Base-by-base conservation (phyloP, 352 stramenopile species). In the Globisporangium spiculum region DNA sequence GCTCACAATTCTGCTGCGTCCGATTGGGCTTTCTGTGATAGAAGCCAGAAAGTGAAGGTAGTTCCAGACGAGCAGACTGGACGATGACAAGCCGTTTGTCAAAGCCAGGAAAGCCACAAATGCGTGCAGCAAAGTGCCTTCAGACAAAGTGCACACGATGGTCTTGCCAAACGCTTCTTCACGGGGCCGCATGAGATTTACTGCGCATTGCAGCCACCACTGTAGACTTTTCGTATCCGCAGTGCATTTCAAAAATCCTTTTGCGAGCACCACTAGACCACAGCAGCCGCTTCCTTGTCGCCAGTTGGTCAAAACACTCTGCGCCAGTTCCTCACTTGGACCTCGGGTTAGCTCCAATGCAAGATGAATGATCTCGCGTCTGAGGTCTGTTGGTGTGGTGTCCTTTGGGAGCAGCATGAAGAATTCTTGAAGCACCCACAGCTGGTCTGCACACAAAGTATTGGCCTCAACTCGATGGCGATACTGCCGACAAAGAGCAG, bases 391-490 rank as follows among this genome's bases (percentile, higher is more conserved):
- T 32, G 32, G 57, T 14, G 27, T 18, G 8, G 32, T 18, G 8
- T 63, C 57, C n/a, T 16, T 12, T 12, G 57, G 1, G 12, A 52
- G 34, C 0, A 63, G 4, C 22, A 50, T 8, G 26, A 63, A 63
- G 57, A 63, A 36, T 18, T 46, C 32, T 10, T 46, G 57, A 9
- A 63, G 57, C 20, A 63, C 36, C 57, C 57, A 63, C 16, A 50
- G 34, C 34, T 63, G 32, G 22, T 22, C 18, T n/a, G 18, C n/a
- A 20, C 20, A 18, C 4, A 63, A 2, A 9, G 8, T 36, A 32
- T n/a, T 27, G 7, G n/a, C 16, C 9, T 50, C 57, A 38, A 63
- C 1, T 53, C 18, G 44, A 24, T 24, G 44, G 16, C 57, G 34
- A 22, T 50, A 63, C 57, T 63, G n/a, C 9, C 32, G 57, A 27